Evolutionary conservation across 2,329 filamentous ascomycete genomes (phyloP), one percentile per base, ranked within the genome.

Genomic region (Phyllosticta ampelicida): DNA sequence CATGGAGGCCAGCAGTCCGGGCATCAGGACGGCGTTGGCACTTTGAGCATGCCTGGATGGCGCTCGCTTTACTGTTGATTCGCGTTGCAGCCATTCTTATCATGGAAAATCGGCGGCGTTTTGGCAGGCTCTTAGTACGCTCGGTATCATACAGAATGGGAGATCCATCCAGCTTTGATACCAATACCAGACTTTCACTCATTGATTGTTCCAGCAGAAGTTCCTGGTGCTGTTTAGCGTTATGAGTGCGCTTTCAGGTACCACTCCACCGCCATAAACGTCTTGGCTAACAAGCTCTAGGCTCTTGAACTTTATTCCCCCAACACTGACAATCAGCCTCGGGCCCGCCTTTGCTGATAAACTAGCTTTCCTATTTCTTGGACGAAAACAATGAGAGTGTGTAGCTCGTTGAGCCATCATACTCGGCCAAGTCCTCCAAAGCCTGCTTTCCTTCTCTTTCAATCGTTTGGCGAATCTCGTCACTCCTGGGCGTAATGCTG

Each of bases 391-490:
- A 23, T 9, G 55, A 58, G 78, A 83, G 80, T 36, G 77, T 71
- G 63, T 82, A 82, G 65, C 79, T 75, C n/a, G 77, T 81, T 66
- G 81, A 78, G 2, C 80, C 80, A 16, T 80, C 74, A 55, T 80
- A 80, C 53, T 75, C 72, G 61, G 77, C 73, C 20, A 84, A 65
- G 53, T 81, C 76, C 51, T 72, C 65, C 44, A 82, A 68, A 0
- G 81, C 81, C 63, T 80, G 73, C 60, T 69, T 68, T 3, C 79
- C 80, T 64, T 84, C 80, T 0, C 75, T 70, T 56, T 80, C 71
- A 51, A 83, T 79, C 0, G 80, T 76, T 57, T 73, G 68, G 2
- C 69, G 69, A 55, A 83, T 79, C 60, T 75, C 73, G 16, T 75
- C 72, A 11, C 67, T 77, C 28, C 80, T 71, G 11, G 80, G 78